These are phyloP conservation scores for Mycena pura DNA, from an alignment of 768 basidiomycete genomes.

Conservation along the genomic window DNA sequence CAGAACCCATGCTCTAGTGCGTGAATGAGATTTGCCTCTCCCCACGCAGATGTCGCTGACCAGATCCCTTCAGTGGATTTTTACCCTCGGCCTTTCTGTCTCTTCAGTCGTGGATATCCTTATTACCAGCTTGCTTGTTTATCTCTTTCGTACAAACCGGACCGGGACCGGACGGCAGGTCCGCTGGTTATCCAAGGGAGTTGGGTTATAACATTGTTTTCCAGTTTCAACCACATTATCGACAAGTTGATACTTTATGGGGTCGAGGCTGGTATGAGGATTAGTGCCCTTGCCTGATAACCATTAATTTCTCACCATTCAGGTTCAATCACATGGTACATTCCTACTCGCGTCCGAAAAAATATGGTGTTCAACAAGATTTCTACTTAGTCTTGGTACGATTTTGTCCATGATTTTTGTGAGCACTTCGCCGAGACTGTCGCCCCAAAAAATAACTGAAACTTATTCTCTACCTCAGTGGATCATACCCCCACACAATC, in stretches of 20 bases:
- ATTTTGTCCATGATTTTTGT: too few species aligned
- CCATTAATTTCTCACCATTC: background rate
- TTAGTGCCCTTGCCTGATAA: background rate
- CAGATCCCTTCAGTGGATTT: conserved; percentile 46
- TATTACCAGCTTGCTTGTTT: conserved; percentile 42
- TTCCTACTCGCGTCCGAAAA: background rate
- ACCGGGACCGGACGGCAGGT: conserved; percentile 37
- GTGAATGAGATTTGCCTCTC: background rate
- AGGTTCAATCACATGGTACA: conserved; percentile 46
- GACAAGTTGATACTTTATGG: conserved; percentile 45
- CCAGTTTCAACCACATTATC: conserved; percentile 45
- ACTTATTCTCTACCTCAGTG: too few species aligned
- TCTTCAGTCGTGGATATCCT: conserved; percentile 49
- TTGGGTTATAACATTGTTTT: background rate
- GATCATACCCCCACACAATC: too few species aligned
- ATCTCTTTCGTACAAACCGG: conserved; percentile 42
- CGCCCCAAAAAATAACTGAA: too few species aligned
- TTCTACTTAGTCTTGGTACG: too few species aligned
- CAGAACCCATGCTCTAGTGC: conserved; percentile 17
- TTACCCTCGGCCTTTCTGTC: conserved; percentile 49
- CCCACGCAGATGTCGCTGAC: background rate
- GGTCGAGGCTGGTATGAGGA: conserved; percentile 47
- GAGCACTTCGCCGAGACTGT: too few species aligned
- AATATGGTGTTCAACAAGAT: too few species aligned
- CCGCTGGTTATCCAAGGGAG: too few species aligned